Evolutionary conservation across 169 alveolate species (phyloP).

Genomic region (Plasmodium adleri): DNA sequence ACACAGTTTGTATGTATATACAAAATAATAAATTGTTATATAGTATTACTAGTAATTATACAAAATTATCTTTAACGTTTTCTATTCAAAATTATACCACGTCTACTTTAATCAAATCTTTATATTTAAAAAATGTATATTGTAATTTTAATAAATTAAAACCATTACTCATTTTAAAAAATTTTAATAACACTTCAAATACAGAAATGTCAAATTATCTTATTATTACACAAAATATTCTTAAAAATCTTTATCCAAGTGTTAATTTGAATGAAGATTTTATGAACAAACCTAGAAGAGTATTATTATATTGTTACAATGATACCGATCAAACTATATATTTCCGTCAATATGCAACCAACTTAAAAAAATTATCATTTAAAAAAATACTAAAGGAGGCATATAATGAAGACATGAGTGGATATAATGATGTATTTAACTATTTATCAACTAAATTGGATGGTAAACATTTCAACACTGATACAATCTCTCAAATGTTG

Average conservation of each 20-base stretch:
- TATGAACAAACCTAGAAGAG: conserved; percentile 36
- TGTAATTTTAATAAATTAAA: conserved; percentile 34
- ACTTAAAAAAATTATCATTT: conserved; percentile 8
- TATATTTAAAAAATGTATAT: conserved; percentile 1
- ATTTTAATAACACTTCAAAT: conserved; percentile 35
- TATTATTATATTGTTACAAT: conserved; percentile 57
- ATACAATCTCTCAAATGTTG: conserved; percentile 28
- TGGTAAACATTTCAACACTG: conserved; percentile 5
- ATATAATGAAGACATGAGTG: conserved; percentile 19
- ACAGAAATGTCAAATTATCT: conserved; percentile 66
- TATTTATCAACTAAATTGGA: conserved; percentile 27
- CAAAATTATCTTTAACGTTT: conserved; percentile 69
- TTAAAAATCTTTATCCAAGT: conserved; percentile 68
- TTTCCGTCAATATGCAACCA: conserved; percentile 69
- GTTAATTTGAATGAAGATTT: conserved; percentile 39
- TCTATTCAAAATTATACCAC: conserved; percentile 35
- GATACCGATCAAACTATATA: conserved; percentile 50
- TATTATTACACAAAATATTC: conserved; percentile 51
- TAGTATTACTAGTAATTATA: conserved; percentile 45
- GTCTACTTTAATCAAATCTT: conserved; percentile 29
- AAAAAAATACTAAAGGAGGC: conserved; percentile 53
- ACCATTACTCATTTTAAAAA: conserved; percentile 77
- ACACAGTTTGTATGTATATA: conserved; percentile 29
- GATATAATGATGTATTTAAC: conserved; percentile 32
- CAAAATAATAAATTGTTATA: conserved; percentile 41